Percentiles rank a stretch among this genome's conserved stretches.
Conservation (phyloP, 163 green algal species). For the Prototheca cutis region DNA sequence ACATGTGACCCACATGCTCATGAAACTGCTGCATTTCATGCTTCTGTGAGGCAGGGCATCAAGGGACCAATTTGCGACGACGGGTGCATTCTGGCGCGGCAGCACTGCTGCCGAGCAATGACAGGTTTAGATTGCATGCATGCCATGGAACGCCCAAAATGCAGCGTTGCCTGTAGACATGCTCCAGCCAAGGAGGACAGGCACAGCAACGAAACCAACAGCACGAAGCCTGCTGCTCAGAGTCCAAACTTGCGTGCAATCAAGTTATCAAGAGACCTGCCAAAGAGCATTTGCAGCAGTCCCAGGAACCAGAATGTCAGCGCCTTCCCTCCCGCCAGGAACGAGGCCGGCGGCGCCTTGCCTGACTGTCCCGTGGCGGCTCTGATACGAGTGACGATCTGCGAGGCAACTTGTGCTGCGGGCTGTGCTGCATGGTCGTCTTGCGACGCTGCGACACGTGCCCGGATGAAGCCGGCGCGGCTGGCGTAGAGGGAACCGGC, state of each 20-base stretch:
- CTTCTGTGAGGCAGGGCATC: no score
- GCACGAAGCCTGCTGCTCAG: no score
- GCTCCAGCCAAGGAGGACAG: no score
- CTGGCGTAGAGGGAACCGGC: not conserved
- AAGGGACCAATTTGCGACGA: no score
- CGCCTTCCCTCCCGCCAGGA: not conserved
- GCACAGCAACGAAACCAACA: no score
- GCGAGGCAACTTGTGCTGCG: not conserved
- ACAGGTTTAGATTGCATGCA: no score
- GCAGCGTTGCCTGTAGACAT: no score
- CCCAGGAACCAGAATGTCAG: not conserved
- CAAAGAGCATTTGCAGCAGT: not conserved
- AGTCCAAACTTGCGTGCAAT: not conserved
- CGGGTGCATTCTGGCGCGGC: no score
- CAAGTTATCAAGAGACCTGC: not conserved
- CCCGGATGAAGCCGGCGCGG: not conserved
- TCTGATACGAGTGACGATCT: not conserved
- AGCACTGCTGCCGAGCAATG: no score
- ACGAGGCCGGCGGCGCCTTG: not conserved
- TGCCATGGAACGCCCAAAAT: no score
- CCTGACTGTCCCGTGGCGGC: not conserved
- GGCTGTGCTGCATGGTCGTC: not conserved
- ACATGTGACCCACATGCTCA: no score
- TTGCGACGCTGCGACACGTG: not conserved
- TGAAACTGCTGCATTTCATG: no score